Percentiles rank a stretch among this genome's conserved stretches.
Evolutionary conservation across 2,329 filamentous ascomycete species (phyloP).

Genomic region (Aspergillus aculeatus): DNA sequence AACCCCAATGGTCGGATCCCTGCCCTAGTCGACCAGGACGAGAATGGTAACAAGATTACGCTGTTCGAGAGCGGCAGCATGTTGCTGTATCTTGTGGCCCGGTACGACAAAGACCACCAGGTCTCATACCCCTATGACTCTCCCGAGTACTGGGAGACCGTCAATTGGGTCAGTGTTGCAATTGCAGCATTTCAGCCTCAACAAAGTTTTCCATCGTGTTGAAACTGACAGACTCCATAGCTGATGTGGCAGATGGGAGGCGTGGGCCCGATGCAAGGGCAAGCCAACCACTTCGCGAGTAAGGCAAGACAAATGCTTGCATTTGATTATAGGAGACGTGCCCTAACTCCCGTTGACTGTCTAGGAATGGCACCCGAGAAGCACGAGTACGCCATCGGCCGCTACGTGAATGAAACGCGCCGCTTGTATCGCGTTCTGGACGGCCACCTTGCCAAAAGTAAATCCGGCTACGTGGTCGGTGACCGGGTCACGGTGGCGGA

Average conservation of each 20-base stretch:
- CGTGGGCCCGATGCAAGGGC: conserved; percentile 5
- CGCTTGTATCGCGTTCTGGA: conserved; percentile 3
- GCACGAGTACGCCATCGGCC: neutral
- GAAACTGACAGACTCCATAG: neutral
- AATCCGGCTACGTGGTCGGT: neutral
- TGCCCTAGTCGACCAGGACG: neutral
- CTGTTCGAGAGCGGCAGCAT: conserved; percentile 1
- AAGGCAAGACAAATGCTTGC: neutral
- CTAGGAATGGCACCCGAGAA: conserved; percentile 3
- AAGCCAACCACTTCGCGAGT: conserved; percentile 7
- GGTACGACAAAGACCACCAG: neutral
- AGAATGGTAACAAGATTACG: neutral
- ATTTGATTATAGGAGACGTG: neutral
- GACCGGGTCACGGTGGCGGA: conserved; percentile 3
- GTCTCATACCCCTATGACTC: conserved; percentile 1
- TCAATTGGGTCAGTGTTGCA: neutral
- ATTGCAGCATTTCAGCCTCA: too few relatives aligned
- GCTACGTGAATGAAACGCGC: conserved; percentile 3
- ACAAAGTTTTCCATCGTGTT: too few relatives aligned
- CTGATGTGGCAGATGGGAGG: conserved; percentile 1
- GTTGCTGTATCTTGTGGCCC: neutral
- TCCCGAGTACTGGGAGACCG: neutral
- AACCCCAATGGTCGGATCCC: conserved; percentile 8
- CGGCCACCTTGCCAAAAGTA: neutral
- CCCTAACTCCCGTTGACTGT: neutral